Conservation (phyloP, 75 land plant species). For the Isoetes taiwanensis region DNA sequence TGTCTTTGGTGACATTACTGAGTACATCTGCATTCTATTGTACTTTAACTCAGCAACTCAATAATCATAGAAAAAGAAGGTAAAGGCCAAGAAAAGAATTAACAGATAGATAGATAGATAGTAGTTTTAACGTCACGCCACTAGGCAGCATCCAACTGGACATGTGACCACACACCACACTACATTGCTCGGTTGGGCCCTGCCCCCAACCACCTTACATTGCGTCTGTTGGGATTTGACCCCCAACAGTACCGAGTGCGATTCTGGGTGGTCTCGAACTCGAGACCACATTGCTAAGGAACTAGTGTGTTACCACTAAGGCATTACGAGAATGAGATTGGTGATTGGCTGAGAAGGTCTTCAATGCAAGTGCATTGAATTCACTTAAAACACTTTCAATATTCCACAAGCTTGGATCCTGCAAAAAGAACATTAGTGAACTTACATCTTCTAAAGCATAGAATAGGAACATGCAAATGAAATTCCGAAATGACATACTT, state of each 20-base stretch:
- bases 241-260: no score
- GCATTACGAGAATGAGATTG: no score
- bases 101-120: no score
- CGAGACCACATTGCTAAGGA: no score
- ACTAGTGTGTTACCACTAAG: no score
- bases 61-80: background rate
- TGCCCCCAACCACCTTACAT: no score
- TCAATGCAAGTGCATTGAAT: conserved; percentile 33
- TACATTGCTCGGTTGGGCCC: no score
- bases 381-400: conserved; percentile 52
- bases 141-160: no score
- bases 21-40: conserved; percentile 33
- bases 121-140: no score
- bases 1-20: conserved; percentile 40
- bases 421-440: background rate
- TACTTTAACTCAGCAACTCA: background rate
- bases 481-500: conserved; percentile 23
- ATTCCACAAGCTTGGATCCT: conserved; percentile 76
- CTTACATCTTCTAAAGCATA: background rate
- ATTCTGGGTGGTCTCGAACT: no score
- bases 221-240: no score
- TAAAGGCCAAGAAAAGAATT: background rate
- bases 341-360: conserved; percentile 29
- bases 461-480: background rate
- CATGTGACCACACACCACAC: no score